Base-by-base conservation (phyloP, 1,284 basidiomycete genomes). In the Moesziomyces parantarcticus region DNA sequence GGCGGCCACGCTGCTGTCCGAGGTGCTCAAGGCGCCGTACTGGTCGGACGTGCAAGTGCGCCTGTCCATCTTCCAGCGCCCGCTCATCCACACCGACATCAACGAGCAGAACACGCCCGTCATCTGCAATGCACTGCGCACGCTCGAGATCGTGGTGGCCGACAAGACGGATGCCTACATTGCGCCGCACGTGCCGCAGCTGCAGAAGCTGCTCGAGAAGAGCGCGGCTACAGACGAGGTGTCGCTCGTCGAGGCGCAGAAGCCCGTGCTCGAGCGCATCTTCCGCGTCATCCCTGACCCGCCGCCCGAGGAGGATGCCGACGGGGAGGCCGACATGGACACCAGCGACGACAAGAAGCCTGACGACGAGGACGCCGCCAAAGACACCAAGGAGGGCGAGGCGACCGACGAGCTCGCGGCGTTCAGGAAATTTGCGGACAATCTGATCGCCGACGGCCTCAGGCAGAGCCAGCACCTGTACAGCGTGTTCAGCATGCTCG, bases 31-130 rank as follows among this genome's bases (percentile, higher is more conserved):
- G 2, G 89, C 91, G 0, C 89, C 88, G 51, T 93, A 93, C 18
- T 94, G 97, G 92, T 90, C 88, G n/a, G 94, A 96, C 79, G 93
- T 98, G 16, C 92, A 92, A 11, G 91, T 98, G 68, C 97, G 97
- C 75, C 86, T 98, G 45, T 89, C 74, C 23, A 44, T 73, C 57
- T 65, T 76, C 72, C 75, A 78, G 70, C 84, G 92, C 88, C 87
- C 77, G 16, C 57, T 83, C 43, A 74, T 79, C 21, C 67, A 76
- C 49, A 73, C 75, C 40, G 94, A 97, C 42, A 87, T 94, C 68
- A 89, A 87, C 47, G 93, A 79, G 51, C 63, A 65, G 49, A 87
- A 88, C 39, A 85, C 93, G 36, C 87, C 88, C 8, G 89, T 90
- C 73, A 91, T 95, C 14, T 87, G 92, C 61, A 92, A 92, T 64